Conservation (phyloP, 2,329 filamentous ascomycete species). For the Calycina herbarum region DNA sequence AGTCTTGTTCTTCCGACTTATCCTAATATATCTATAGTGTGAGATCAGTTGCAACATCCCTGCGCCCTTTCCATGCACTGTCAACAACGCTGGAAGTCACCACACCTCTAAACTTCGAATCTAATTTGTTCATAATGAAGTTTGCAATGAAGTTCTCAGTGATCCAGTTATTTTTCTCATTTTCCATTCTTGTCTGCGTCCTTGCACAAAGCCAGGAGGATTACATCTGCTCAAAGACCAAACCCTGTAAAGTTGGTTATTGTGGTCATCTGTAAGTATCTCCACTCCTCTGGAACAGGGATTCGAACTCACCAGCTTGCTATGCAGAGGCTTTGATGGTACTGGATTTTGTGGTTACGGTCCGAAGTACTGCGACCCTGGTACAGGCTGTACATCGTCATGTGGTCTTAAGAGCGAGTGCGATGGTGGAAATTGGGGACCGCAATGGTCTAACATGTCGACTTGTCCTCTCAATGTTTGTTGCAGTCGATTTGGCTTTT, state of each 20-base stretch:
- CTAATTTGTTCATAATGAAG: too few species aligned
- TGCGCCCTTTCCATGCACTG: too few species aligned
- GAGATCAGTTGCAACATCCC: too few species aligned
- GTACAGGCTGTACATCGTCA: not conserved
- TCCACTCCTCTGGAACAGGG: not conserved
- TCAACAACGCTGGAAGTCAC: too few species aligned
- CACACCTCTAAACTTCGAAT: too few species aligned
- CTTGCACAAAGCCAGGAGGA: not conserved
- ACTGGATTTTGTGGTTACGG: not conserved
- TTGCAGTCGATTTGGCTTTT: not conserved
- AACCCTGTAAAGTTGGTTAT: not conserved
- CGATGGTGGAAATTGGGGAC: not conserved
- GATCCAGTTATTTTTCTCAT: too few species aligned
- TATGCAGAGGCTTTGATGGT: not conserved
- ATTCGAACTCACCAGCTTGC: not conserved
- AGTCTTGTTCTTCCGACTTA: too few species aligned
- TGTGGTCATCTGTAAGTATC: not conserved
- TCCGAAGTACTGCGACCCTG: not conserved
- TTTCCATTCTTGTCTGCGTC: too few species aligned
- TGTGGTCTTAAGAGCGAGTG: not conserved
- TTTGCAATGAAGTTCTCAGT: too few species aligned
- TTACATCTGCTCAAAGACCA: not conserved
- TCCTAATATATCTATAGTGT: too few species aligned
- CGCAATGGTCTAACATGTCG: not conserved
- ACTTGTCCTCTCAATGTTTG: constrained; percentile 6